A percentile compares a stretch with the other conserved stretches of the same genome.
Evolutionary conservation across 176 grass and related monocot genomes (phyloP).

Genomic region (Carex cristatella): DNA sequence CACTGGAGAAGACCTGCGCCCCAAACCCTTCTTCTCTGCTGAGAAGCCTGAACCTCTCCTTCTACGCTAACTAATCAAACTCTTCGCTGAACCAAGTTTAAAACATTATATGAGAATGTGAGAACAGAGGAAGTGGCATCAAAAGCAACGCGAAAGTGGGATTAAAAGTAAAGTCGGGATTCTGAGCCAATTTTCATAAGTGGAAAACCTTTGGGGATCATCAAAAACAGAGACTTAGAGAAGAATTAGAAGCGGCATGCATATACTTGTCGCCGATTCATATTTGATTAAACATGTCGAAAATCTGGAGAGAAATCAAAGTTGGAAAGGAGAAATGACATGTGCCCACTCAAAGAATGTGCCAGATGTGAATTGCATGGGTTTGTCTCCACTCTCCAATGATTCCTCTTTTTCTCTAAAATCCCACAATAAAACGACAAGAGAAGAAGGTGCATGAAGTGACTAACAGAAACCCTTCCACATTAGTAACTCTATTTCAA

Average conservation of each 20-base stretch:
- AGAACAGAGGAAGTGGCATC: not conserved
- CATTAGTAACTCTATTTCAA: not conserved
- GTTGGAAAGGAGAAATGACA: constrained; percentile 22
- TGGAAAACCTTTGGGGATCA: constrained; percentile 6
- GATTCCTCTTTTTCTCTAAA: constrained; percentile 19
- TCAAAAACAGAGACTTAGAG: constrained; percentile 15
- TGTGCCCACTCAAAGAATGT: constrained; percentile 3
- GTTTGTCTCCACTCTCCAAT: constrained; percentile 26
- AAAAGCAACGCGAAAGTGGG: not conserved
- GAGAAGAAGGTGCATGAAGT: not conserved
- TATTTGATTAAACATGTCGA: not conserved
- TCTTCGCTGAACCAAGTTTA: no score
- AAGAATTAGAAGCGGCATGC: not conserved
- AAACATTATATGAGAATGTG: constrained; percentile 2
- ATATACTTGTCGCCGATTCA: not conserved
- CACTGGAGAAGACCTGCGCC: no score
- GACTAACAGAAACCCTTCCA: not conserved
- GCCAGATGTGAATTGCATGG: constrained; percentile 25
- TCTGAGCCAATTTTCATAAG: not conserved
- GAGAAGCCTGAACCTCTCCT: no score
- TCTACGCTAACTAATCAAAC: no score
- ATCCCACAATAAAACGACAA: constrained; percentile 16
- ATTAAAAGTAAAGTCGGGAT: not conserved
- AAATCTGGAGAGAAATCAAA: constrained; percentile 6
- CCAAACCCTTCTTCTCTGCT: no score